phyloP scores from a whole-genome alignment of 805 yeast species.

The Wickerhamiella shivajii region DNA sequence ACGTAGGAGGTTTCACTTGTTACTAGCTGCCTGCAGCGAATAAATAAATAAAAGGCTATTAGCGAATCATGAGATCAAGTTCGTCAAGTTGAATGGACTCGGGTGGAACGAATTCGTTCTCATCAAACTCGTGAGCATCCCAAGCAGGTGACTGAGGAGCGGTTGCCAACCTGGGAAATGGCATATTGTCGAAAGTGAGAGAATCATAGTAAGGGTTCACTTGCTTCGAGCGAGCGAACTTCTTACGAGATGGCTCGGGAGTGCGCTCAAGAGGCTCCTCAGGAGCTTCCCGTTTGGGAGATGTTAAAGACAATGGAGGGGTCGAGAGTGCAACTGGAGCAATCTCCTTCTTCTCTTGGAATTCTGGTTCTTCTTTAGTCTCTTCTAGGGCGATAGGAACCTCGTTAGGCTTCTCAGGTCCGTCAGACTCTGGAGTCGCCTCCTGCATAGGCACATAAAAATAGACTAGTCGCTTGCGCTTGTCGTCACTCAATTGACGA shows the following conservation, averaged over 20 bases:
- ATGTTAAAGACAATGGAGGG: too few relatives aligned
- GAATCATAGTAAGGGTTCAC: slow-evolving; percentile 20
- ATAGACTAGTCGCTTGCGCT: slow-evolving; percentile 22
- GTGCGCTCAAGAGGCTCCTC: too few relatives aligned
- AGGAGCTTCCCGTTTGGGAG: too few relatives aligned
- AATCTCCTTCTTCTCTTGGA: too few relatives aligned
- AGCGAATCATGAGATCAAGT: slow-evolving; percentile 18
- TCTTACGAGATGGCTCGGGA: not conserved
- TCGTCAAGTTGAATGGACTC: slow-evolving; percentile 19
- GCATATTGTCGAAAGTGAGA: slow-evolving; percentile 12
- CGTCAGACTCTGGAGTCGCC: too few relatives aligned
- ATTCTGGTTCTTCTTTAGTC: too few relatives aligned
- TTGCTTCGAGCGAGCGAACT: not conserved
- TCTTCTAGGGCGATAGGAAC: too few relatives aligned
- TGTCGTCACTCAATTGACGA: slow-evolving; percentile 18
- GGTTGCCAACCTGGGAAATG: slow-evolving; percentile 5
- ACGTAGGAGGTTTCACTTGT: too few relatives aligned
- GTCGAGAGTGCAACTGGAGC: too few relatives aligned
- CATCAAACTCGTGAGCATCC: slow-evolving; percentile 10
- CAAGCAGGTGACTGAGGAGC: slow-evolving; percentile 12
- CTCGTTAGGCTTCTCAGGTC: too few relatives aligned
- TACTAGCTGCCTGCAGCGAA: too few relatives aligned
- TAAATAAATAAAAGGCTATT: slow-evolving; percentile 9
- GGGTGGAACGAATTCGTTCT: slow-evolving; percentile 17
- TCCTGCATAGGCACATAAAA: slow-evolving; percentile 16